Base-by-base conservation (phyloP, 345 rosid species). In the Bruguiera parviflora region DNA sequence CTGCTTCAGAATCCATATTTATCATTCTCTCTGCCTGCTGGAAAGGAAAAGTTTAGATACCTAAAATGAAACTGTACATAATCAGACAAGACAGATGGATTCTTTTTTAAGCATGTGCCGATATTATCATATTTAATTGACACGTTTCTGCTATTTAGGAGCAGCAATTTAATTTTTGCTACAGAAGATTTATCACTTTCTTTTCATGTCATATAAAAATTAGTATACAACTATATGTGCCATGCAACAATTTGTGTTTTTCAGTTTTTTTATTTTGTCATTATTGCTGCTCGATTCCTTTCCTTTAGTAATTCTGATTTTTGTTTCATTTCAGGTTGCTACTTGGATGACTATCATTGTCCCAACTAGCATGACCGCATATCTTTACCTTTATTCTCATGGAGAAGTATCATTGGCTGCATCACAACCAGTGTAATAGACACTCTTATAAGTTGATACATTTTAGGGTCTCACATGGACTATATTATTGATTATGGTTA, bases 371-470 rank as follows among this genome's bases (percentile, higher is more conserved):
- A 90, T 95, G 98, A 90, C 98, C 19, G 91, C 98, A 5, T 95
- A 95, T 82, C 87, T 95, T 65, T 90, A 89, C 79, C 93, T 95
- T 27, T 95, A 95, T 82, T 95, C 99, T 31, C 96, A 90, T 47
- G 98, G 99, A 74, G 98, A 95, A 85, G 96, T 90, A 35, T 86
- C 89, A 4, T 79, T 87, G 84, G 99, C 98, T 58, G 99, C 99
- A 67, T 90, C 89, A 71, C 98, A 95, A 88, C 99, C 99, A 84
- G 98, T 95, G 97, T 95, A 95, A 90, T 95, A 95, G 99, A 95
- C 79, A 93, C 90, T 77, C 80, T 61, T 53, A n/a, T 63, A 57
- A 29, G 18, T 69, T 63, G 32, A 8, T 56, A 58, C 57, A 29
- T 22, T 61, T 31, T 59, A 27, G 67, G 32, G 39, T 66, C 49